phyloP scores from a whole-genome alignment of 345 rosid species.

The Pistacia vera region DNA sequence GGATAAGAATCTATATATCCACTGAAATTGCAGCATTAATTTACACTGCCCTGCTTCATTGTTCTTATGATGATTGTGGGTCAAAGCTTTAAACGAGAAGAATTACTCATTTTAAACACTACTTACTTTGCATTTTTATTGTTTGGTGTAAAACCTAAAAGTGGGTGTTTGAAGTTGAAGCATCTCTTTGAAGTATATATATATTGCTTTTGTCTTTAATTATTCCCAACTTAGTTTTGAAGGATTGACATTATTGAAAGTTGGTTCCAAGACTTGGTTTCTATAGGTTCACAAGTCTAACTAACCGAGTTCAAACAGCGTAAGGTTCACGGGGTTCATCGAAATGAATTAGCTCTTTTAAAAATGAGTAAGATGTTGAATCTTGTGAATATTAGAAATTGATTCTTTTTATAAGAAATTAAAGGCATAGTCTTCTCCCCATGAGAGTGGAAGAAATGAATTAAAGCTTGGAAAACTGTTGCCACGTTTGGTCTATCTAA shows the following conservation, averaged over 20 bases:
- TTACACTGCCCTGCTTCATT: background rate
- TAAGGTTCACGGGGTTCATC: constrained; percentile 28
- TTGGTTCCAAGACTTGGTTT: background rate
- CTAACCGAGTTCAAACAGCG: constrained; percentile 8
- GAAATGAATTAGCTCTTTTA: background rate
- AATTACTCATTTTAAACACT: background rate
- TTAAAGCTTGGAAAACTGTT: constrained; percentile 24
- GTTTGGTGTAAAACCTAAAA: too few relatives aligned
- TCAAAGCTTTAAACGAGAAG: background rate
- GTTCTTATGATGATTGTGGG: background rate
- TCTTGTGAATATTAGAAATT: constrained; percentile 15
- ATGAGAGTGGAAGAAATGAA: constrained; percentile 16
- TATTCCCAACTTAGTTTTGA: background rate
- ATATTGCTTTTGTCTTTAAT: background rate
- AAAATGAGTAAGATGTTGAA: constrained; percentile 12
- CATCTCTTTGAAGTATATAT: background rate
- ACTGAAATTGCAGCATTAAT: background rate
- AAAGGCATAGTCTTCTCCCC: constrained; percentile 33
- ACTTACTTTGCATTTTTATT: background rate
- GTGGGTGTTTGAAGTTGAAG: background rate
- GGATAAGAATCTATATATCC: background rate
- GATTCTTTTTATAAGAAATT: constrained; percentile 13
- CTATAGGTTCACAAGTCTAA: constrained; percentile 1
- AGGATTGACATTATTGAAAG: background rate
- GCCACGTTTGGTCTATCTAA: constrained; percentile 24